Evolutionary conservation across 2,329 filamentous ascomycete genomes (phyloP).

Genomic region (Metarhizium guizhouense): DNA sequence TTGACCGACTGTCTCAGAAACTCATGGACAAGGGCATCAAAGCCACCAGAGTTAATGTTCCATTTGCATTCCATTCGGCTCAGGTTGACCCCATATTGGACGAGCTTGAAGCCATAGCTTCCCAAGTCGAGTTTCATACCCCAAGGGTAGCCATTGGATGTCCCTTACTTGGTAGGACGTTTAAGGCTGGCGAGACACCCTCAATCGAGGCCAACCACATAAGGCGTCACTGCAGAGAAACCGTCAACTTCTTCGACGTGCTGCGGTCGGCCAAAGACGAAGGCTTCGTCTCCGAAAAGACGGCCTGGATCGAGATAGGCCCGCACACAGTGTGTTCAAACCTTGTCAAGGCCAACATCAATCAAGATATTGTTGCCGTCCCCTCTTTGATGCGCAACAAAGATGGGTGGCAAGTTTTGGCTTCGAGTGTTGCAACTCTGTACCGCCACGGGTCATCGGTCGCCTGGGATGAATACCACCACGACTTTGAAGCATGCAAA

Average conservation of each 20-base stretch:
- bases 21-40: slow-evolving; percentile 26
- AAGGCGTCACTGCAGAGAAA: neutral
- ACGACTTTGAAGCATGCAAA: slow-evolving; percentile 31
- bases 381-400: slow-evolving; percentile 57
- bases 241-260: neutral
- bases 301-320: slow-evolving; percentile 33
- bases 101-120: slow-evolving; percentile 43
- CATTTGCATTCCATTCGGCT: slow-evolving; percentile 45
- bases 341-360: slow-evolving; percentile 55
- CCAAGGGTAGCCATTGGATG: slow-evolving; percentile 54
- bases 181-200: neutral
- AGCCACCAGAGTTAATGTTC: slow-evolving; percentile 37
- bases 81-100: slow-evolving; percentile 47
- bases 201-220: neutral
- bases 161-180: slow-evolving; percentile 48
- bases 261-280: neutral
- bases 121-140: slow-evolving; percentile 26
- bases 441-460: slow-evolving; percentile 38
- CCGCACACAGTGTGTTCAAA: slow-evolving; percentile 55
- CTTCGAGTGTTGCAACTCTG: slow-evolving; percentile 45
- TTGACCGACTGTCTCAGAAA: slow-evolving; percentile 35
- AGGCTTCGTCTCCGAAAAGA: neutral
- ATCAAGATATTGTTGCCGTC: slow-evolving; percentile 39
- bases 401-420: slow-evolving; percentile 55
- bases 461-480: slow-evolving; percentile 59